Evolutionary conservation across 2,329 filamentous ascomycete species (phyloP).

Genomic region (Penicillium italicum): DNA sequence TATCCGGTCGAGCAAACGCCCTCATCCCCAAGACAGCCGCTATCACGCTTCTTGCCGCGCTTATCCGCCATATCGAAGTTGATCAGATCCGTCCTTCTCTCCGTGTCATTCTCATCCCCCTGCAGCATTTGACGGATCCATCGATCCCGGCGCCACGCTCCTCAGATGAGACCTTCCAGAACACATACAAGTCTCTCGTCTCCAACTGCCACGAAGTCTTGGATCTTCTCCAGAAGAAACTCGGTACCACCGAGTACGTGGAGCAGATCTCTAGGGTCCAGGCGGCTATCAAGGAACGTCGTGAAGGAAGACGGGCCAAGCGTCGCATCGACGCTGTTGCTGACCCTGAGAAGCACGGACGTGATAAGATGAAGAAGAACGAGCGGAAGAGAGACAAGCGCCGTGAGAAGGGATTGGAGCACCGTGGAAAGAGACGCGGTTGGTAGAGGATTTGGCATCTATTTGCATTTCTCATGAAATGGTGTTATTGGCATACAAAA

Average conservation of each 20-base stretch:
- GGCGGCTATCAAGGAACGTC: constrained; percentile 65
- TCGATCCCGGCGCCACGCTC: constrained; percentile 69
- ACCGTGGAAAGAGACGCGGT: constrained; percentile 67
- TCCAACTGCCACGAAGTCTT: constrained; percentile 72
- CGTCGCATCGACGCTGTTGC: constrained; percentile 82
- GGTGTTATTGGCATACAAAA: constrained; percentile 22
- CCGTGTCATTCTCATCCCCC: constrained; percentile 60
- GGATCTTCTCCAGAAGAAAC: constrained; percentile 75
- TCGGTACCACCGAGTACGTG: constrained; percentile 79
- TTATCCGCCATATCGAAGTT: constrained; percentile 60
- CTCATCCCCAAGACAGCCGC: constrained; percentile 72
- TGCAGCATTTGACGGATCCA: constrained; percentile 81
- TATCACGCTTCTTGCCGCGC: constrained; percentile 68
- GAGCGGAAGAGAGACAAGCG: constrained; percentile 79
- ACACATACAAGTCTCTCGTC: constrained; percentile 66
- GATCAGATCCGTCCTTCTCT: constrained; percentile 61
- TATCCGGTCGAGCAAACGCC: constrained; percentile 57
- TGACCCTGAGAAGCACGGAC: constrained; percentile 72
- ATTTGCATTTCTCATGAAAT: constrained; percentile 17
- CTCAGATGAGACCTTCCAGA: constrained; percentile 65
- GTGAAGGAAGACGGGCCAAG: constrained; percentile 75
- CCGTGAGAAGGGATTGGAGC: constrained; percentile 72
- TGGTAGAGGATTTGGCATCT: constrained; percentile 49
- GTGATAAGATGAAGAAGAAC: constrained; percentile 76
- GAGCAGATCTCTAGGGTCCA: constrained; percentile 68